phyloP scores from a whole-genome alignment of 2,329 filamentous ascomycete species.

The Apiospora malaysiana region DNA sequence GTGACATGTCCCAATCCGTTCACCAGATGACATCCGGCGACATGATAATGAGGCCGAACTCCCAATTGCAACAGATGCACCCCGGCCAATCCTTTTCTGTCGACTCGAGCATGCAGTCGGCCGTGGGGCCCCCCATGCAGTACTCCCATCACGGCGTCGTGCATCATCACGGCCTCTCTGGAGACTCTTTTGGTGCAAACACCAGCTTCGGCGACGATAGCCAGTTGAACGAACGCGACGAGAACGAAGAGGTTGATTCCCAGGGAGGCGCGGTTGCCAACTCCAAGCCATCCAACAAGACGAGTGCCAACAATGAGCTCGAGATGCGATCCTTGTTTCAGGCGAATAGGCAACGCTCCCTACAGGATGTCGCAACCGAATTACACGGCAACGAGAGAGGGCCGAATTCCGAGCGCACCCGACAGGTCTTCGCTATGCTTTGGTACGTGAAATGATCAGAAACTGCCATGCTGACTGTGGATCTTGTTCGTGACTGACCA shows the following conservation, averaged over 20 bases:
- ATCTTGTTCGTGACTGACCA: constrained; percentile 33
- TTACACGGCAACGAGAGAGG: constrained; percentile 81
- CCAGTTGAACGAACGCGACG: constrained; percentile 66
- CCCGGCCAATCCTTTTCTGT: constrained; percentile 54
- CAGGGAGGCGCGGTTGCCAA: constrained; percentile 50
- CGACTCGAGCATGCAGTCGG: constrained; percentile 53
- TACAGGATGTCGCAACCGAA: constrained; percentile 77
- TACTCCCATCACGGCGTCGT: constrained; percentile 50
- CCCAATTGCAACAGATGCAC: constrained; percentile 64
- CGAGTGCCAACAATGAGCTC: constrained; percentile 79
- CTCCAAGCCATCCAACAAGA: constrained; percentile 64
- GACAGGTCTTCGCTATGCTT: constrained; percentile 87
- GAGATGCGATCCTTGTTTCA: constrained; percentile 78
- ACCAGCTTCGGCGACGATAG: constrained; percentile 65
- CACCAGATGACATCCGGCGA: constrained; percentile 62
- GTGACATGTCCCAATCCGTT: constrained; percentile 45
- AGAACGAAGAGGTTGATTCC: constrained; percentile 62
- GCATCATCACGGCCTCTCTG: constrained; percentile 57
- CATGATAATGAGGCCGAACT: constrained; percentile 63
- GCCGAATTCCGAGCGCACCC: constrained; percentile 80
- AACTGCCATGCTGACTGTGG: neutral
- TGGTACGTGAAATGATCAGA: constrained; percentile 63
- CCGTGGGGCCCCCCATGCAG: constrained; percentile 50
- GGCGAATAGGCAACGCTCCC: constrained; percentile 69
- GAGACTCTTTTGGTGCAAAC: constrained; percentile 58